Base-by-base conservation (phyloP, 2,329 filamentous ascomycete genomes). In the Hymenoscyphus occultus region DNA sequence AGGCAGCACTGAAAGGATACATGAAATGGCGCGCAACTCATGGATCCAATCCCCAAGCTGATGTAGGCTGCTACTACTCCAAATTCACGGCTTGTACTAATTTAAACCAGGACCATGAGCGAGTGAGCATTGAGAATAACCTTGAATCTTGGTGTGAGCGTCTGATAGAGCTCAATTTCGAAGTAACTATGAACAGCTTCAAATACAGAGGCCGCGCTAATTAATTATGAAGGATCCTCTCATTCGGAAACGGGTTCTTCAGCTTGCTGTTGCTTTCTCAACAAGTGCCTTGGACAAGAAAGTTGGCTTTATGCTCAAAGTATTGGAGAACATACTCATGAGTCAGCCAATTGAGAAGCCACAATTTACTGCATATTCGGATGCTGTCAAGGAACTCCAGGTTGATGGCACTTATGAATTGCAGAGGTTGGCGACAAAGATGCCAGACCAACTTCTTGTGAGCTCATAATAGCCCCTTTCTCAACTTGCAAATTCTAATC, bases 311-410 rank as follows among this genome's bases (percentile, higher is more conserved):
- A 95, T 96, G 77, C 83, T 97, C 22, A 93, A 91, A 74, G 91
- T 97, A 28, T 83, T 98, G 3, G 92, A 97, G 75, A 91, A 97
- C 76, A 93, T 97, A 68, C 83, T 99, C 45, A 87, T 94, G 73
- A 93, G 91, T 40, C 90, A 90, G 78, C 87, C 92, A n/a, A 81
- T 85, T 3, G 86, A 91, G 56, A 85, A 91, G 63, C 87, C 90
- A 2, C 86, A 90, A 56, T 86, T 90, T 71, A 83, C 85, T 51
- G 81, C 86, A 2, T 97, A 93, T 76, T 93, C 91, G 14, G 95
- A 98, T 69, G 89, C 93, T 0, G 90, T 97, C 42, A 95, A 93
- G 74, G 92, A 96, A 65, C 83, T 99, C 16, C 93, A 97, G 75
- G 86, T 85, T 3, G 86, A 96, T 73, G 91, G 92, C 72, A 92